Percentiles rank a stretch among this genome's conserved stretches.
Conservation (phyloP, 768 basidiomycete species). For the Collybiopsis confluens region DNA sequence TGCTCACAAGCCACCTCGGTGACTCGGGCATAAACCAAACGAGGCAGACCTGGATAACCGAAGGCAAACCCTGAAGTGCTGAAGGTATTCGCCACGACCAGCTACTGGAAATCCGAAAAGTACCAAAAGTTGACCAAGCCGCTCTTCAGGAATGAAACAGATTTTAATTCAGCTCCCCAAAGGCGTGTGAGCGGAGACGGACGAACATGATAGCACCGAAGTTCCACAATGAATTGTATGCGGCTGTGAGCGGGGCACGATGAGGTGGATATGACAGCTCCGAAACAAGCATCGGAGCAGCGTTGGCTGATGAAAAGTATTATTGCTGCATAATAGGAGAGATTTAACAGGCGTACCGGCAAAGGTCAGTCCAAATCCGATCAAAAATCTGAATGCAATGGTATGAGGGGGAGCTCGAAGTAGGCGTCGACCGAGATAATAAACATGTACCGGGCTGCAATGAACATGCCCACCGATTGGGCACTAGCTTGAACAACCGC, state of each 20-base stretch:
- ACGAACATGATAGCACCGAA: slow-evolving; percentile 42
- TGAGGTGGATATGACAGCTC: slow-evolving; percentile 46
- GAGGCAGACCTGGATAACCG: slow-evolving; percentile 34
- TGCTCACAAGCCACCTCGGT: slow-evolving; percentile 41
- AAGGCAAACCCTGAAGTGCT: slow-evolving; percentile 40
- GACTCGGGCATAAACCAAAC: slow-evolving; percentile 48
- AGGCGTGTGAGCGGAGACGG: background rate
- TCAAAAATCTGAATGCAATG: slow-evolving; percentile 13
- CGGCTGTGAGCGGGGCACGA: slow-evolving; percentile 31
- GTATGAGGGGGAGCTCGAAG: background rate
- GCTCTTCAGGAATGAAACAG: slow-evolving; percentile 31
- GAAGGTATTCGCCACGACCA: slow-evolving; percentile 64
- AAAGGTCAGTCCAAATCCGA: slow-evolving; percentile 43
- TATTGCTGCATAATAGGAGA: background rate
- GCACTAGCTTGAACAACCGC: slow-evolving; percentile 35
- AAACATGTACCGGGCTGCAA: slow-evolving; percentile 31
- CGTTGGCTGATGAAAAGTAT: slow-evolving; percentile 24
- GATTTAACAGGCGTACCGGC: slow-evolving; percentile 26
- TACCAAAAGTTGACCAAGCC: slow-evolving; percentile 43
- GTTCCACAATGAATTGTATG: slow-evolving; percentile 55
- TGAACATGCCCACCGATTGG: slow-evolving; percentile 30
- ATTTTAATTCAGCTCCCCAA: slow-evolving; percentile 11
- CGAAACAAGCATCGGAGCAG: slow-evolving; percentile 43
- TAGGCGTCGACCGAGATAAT: background rate
- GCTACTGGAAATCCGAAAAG: slow-evolving; percentile 40